Evolutionary conservation across 495 filamentous ascomycete genomes (phyloP).

Genomic region (Bryoglossum gracile): DNA sequence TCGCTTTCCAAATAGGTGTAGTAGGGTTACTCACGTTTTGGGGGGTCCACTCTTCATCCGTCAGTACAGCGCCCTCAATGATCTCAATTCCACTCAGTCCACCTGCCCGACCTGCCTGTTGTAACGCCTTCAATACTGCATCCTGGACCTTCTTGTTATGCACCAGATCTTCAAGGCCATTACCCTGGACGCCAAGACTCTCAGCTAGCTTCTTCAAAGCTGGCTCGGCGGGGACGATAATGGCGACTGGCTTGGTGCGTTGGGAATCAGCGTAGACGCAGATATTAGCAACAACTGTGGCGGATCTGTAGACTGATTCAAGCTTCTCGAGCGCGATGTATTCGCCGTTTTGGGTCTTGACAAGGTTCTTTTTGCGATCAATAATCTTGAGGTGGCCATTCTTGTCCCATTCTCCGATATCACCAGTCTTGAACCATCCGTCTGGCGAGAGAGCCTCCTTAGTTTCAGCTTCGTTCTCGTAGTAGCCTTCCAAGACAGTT

Average conservation of each 20-base stretch:
- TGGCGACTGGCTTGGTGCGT: constrained; percentile 81
- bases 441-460: constrained; percentile 64
- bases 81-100: constrained; percentile 84
- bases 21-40: constrained; percentile 67
- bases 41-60: constrained; percentile 96
- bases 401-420: constrained; percentile 84
- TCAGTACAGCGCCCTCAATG: constrained; percentile 83
- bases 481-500: constrained; percentile 67
- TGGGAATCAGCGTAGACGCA: constrained; percentile 81
- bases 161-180: constrained; percentile 67
- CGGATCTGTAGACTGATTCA: constrained; percentile 86
- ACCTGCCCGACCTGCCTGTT: constrained; percentile 63
- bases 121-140: constrained; percentile 76
- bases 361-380: constrained; percentile 96
- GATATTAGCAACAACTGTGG: constrained; percentile 83
- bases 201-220: constrained; percentile 78
- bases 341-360: constrained; percentile 93
- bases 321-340: constrained; percentile 99
- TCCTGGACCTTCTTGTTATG: constrained; percentile 75
- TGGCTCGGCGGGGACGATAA: constrained; percentile 85
- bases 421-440: constrained; percentile 94
- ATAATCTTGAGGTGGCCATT: constrained; percentile 82
- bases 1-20: not conserved
- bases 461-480: constrained; percentile 77
- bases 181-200: constrained; percentile 62